Conservation (phyloP, 2,329 filamentous ascomycete genomes). For the Grosmannia serpens region DNA sequence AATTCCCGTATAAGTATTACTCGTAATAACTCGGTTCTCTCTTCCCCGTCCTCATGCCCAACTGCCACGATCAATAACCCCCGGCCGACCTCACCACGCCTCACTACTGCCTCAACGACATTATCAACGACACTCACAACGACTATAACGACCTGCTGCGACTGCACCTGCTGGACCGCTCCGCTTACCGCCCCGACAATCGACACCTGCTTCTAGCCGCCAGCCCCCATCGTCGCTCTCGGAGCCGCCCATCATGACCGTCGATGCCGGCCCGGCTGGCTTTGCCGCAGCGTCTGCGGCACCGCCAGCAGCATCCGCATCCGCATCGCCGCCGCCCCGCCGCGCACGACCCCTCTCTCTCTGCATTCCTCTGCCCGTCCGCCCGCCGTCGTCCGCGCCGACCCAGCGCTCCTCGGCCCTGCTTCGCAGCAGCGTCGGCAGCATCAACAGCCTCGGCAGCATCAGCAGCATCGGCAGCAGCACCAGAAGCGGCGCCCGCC, state of each 20-base stretch:
- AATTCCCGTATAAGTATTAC: not conserved
- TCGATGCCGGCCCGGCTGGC: not conserved
- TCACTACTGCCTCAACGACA: not conserved
- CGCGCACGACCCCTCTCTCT: not conserved
- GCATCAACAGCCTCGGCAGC: not conserved
- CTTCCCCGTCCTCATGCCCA: not conserved
- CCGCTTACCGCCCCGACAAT: not conserved
- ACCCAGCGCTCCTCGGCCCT: no score
- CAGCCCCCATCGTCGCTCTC: not conserved
- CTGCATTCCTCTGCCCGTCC: not conserved
- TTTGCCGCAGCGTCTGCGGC: not conserved
- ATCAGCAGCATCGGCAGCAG: not conserved
- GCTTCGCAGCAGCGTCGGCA: no score
- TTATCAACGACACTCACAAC: no score
- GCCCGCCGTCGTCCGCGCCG: not conserved
- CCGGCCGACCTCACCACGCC: not conserved
- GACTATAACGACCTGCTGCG: not conserved
- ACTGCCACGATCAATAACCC: not conserved
- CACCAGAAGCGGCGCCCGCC: not conserved
- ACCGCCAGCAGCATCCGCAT: not conserved
- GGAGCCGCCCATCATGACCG: not conserved
- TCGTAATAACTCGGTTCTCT: not conserved
- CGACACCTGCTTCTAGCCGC: not conserved
- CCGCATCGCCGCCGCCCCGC: not conserved
- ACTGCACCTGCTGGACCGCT: not conserved